These are phyloP conservation scores for Aspergillus conjunctus DNA, from an alignment of 495 filamentous ascomycete species.

Conservation along the genomic window DNA sequence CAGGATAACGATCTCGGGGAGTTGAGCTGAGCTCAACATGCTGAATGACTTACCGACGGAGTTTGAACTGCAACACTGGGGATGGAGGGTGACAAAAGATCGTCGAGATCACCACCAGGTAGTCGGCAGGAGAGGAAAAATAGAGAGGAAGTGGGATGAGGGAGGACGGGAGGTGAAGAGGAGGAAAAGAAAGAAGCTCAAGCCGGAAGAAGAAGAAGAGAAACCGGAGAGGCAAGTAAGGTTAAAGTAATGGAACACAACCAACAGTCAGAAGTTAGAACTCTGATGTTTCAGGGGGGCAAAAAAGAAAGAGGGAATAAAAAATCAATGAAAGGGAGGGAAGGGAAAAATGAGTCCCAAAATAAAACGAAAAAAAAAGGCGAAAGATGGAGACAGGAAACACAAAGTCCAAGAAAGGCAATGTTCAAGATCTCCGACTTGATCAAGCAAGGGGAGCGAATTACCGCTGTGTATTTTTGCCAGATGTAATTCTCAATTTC, in stretches of 20 bases:
- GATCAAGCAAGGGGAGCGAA: not conserved
- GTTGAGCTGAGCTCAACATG: constrained; percentile 1
- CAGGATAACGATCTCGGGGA: not conserved
- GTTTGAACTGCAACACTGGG: constrained; percentile 16
- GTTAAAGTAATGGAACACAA: not conserved
- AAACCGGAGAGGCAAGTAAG: constrained; percentile 23
- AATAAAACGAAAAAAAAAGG: constrained; percentile 8
- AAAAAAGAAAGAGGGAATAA: constrained; percentile 10
- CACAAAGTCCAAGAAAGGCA: too few relatives aligned
- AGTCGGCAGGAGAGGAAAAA: constrained; percentile 8
- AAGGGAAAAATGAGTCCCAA: constrained; percentile 6
- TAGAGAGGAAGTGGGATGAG: constrained; percentile 8
- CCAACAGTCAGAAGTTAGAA: constrained; percentile 10
- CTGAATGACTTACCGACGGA: constrained; percentile 14
- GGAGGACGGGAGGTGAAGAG: constrained; percentile 12
- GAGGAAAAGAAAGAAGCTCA: constrained; percentile 16
- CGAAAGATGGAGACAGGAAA: not conserved
- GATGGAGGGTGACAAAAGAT: constrained; percentile 14
- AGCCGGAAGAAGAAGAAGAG: constrained; percentile 11
- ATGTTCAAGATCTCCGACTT: too few relatives aligned
- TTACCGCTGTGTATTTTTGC: not conserved
- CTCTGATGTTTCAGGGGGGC: not conserved
- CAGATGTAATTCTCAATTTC: constrained; percentile 4
- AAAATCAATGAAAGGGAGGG: constrained; percentile 8
- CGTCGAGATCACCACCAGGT: constrained; percentile 19